These are phyloP conservation scores for Canariomyces notabilis DNA, from an alignment of 2,329 filamentous ascomycete species.

Conservation along the genomic window DNA sequence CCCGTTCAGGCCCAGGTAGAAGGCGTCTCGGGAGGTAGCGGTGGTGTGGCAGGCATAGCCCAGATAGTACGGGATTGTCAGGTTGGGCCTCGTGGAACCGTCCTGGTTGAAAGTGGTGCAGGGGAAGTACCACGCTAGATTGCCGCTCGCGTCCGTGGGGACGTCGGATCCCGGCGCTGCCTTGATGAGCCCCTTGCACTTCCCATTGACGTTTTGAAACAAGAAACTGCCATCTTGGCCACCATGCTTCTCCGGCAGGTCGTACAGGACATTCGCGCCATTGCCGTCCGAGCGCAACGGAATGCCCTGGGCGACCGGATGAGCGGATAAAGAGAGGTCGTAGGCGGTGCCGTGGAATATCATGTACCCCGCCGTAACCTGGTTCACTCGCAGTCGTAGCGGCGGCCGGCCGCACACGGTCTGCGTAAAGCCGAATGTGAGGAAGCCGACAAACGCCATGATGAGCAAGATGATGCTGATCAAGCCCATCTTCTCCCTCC, in stretches of 20 bases:
- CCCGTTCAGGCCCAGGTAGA: conserved; percentile 63
- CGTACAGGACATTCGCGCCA: conserved; percentile 76
- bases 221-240: conserved; percentile 95
- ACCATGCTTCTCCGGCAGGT: conserved; percentile 73
- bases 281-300: conserved; percentile 44
- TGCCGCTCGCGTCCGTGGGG: conserved; percentile 64
- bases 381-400: conserved; percentile 71
- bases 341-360: conserved; percentile 94
- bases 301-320: conserved; percentile 77
- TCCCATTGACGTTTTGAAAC: conserved; percentile 97
- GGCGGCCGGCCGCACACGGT: conserved; percentile 74
- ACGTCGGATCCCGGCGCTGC: conserved; percentile 66
- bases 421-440: conserved; percentile 94
- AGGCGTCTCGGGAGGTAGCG: conserved; percentile 59
- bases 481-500: conserved; percentile 96
- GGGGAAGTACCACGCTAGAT: conserved; percentile 95
- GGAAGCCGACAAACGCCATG: conserved; percentile 83
- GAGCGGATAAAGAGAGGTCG: conserved; percentile 69
- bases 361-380: conserved; percentile 80
- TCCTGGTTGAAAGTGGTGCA: conserved; percentile 91
- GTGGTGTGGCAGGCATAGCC: conserved; percentile 90
- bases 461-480: conserved; percentile 89
- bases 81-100: conserved; percentile 73
- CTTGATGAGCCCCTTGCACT: conserved; percentile 88
- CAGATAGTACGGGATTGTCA: conserved; percentile 67